Evolutionary conservation across 2,329 filamentous ascomycete genomes (phyloP), one percentile per base, ranked within the genome.

Genomic region (Boeremia exigua): DNA sequence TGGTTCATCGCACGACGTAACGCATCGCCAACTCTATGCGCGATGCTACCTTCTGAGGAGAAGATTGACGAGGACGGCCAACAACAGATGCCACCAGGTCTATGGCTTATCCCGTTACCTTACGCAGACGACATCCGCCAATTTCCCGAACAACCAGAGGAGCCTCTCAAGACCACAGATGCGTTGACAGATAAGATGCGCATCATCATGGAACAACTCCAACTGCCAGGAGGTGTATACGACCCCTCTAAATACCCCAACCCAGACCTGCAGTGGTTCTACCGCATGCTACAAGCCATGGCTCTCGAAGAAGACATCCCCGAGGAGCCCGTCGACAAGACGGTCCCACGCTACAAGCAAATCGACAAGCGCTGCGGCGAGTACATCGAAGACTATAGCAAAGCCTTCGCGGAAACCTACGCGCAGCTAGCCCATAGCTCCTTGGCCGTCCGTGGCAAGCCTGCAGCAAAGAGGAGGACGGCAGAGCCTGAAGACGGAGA

Each of bases 181-280:
- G 77, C 85, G 6, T 80, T 98, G 8, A 88, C 89, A 11, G 91
- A 96, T 67, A 82, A 85, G 33, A 97, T 97, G 93, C 85, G 91
- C 43, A 83, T 83, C 6, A 85, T 97, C 4, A 81, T 97, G 2
- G 89, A 95, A 71, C 92, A 96, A 63, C 80, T 97, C 0, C 92
- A 96, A 71, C 84, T 99, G 7, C 95, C 95, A 0, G 93, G 91
- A 68, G 92, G 85, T 6, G 81, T 85, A 29, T 99, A 96, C 70
- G 89, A 96, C 63, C 93, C 94, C 1, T 80, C 81, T 1, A 95
- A 89, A 69, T 98, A 97, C 68, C 91, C 95, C 0, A 99, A 99
- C 59, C 92, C 93, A 70, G 85, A 90, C 8, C 81, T 99, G 23
- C 95, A 99, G 77, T 99, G 94, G 93, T 95, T 98, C 78, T 99